phyloP scores from a whole-genome alignment of 2,329 filamentous ascomycete genomes.

The Colletotrichum musae region DNA sequence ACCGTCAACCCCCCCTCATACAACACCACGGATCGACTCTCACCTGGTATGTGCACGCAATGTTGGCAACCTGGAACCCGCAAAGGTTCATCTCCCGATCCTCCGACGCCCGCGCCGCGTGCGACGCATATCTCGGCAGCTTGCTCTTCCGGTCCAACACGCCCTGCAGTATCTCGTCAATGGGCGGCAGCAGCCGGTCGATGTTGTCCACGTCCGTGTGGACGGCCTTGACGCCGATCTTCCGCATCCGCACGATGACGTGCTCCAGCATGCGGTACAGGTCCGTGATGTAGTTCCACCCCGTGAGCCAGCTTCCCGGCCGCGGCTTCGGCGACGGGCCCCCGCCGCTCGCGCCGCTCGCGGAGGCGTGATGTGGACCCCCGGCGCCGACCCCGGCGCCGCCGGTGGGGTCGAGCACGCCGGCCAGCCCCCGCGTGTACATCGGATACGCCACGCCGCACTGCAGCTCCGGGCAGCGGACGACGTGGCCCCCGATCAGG shows the following conservation, averaged over 20 bases:
- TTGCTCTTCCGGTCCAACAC: constrained; percentile 31
- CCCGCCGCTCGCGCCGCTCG: no score
- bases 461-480: constrained; percentile 42
- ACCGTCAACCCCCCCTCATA: background rate
- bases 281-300: constrained; percentile 72
- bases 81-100: constrained; percentile 48
- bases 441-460: constrained; percentile 39
- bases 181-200: constrained; percentile 32
- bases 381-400: background rate
- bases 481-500: constrained; percentile 61
- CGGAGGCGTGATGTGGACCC: no score
- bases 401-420: constrained; percentile 18
- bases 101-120: constrained; percentile 23
- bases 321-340: constrained; percentile 1
- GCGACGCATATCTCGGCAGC: constrained; percentile 29
- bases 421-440: constrained; percentile 26
- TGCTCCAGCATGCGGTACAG: constrained; percentile 70
- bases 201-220: constrained; percentile 25
- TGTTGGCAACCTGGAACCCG: constrained; percentile 55
- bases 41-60: constrained; percentile 51
- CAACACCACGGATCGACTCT: background rate
- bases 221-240: constrained; percentile 36
- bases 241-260: constrained; percentile 49
- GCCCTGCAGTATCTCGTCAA: constrained; percentile 31
- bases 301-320: constrained; percentile 61